Percentiles rank a stretch among this genome's conserved stretches.
Evolutionary conservation across 306 rosid species (phyloP).

Genomic region (Dryas alaskensis): DNA sequence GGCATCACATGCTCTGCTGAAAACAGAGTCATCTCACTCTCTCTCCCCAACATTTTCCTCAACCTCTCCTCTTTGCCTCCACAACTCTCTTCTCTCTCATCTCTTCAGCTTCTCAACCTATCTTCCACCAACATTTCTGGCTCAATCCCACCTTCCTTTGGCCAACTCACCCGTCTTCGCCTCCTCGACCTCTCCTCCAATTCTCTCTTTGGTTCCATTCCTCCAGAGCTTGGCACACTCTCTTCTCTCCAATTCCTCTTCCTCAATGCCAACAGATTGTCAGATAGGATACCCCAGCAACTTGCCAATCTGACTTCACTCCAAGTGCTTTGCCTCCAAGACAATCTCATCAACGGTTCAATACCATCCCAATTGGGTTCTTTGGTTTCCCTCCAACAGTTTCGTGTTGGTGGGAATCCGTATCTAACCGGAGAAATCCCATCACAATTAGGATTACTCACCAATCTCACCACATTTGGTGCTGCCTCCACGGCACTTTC

Average conservation of each 20-base stretch:
- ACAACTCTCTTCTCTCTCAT: constrained; percentile 70
- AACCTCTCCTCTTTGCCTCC: constrained; percentile 72
- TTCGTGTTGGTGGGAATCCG: constrained; percentile 88
- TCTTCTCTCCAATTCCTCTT: constrained; percentile 71
- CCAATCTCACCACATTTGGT: constrained; percentile 87
- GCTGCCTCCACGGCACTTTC: constrained; percentile 93
- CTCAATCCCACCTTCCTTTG: constrained; percentile 69
- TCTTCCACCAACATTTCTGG: constrained; percentile 89
- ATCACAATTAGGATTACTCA: constrained; percentile 61
- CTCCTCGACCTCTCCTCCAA: constrained; percentile 88
- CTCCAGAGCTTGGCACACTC: constrained; percentile 64
- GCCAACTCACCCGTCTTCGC: constrained; percentile 65
- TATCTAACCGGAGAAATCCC: constrained; percentile 77
- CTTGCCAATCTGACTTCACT: constrained; percentile 67
- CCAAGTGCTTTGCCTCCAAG: constrained; percentile 73
- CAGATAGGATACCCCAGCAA: constrained; percentile 61
- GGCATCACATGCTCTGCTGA: constrained; percentile 88
- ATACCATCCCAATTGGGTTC: constrained; percentile 83
- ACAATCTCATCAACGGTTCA: constrained; percentile 74
- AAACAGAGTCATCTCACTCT: constrained; percentile 74
- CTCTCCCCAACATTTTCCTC: constrained; percentile 72
- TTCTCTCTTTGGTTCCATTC: constrained; percentile 70
- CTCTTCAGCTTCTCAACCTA: constrained; percentile 86
- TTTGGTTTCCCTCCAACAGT: constrained; percentile 72
- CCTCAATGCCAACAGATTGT: constrained; percentile 69